phyloP scores from a whole-genome alignment of 805 yeast species.

The Saccharomycopsis oosterbeekiorum region DNA sequence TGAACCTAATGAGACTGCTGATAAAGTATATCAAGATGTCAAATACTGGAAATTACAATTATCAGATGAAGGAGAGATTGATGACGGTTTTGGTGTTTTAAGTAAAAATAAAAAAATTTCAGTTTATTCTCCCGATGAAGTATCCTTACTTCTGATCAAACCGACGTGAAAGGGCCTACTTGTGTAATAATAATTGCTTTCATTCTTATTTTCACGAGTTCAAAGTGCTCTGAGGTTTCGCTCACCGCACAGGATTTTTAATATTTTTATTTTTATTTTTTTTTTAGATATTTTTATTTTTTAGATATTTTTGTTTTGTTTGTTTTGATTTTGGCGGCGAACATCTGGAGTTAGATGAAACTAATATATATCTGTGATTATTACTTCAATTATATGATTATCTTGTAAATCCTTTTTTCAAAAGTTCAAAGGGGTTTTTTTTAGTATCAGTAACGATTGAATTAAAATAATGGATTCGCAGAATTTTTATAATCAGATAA shows the following conservation, averaged over 20 bases:
- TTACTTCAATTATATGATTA: too few relatives aligned
- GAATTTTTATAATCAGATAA: not conserved
- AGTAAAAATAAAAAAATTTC: conserved; percentile 57
- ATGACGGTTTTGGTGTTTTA: conserved; percentile 79
- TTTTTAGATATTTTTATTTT: not conserved
- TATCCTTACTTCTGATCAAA: conserved; percentile 58
- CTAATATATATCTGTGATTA: too few relatives aligned
- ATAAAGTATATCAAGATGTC: conserved; percentile 34
- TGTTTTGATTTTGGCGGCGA: conserved; percentile 1
- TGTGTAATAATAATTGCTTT: too few relatives aligned
- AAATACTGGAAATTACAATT: conserved; percentile 68
- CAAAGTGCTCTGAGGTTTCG: too few relatives aligned
- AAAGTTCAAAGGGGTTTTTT: not conserved
- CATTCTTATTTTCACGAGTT: not conserved
- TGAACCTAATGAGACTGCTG: conserved; percentile 9
- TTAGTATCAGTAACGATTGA: not conserved
- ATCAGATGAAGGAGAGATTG: conserved; percentile 89
- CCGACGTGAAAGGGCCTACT: not conserved
- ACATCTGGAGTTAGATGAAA: not conserved
- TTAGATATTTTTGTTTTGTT: not conserved
- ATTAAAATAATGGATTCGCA: not conserved
- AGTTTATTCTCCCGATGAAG: conserved; percentile 72
- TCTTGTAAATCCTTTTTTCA: too few relatives aligned
- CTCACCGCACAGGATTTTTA: not conserved
- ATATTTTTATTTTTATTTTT: not conserved